These are phyloP conservation scores for Leccinum obscurum DNA, from an alignment of 768 basidiomycete species.

Conservation along the genomic window DNA sequence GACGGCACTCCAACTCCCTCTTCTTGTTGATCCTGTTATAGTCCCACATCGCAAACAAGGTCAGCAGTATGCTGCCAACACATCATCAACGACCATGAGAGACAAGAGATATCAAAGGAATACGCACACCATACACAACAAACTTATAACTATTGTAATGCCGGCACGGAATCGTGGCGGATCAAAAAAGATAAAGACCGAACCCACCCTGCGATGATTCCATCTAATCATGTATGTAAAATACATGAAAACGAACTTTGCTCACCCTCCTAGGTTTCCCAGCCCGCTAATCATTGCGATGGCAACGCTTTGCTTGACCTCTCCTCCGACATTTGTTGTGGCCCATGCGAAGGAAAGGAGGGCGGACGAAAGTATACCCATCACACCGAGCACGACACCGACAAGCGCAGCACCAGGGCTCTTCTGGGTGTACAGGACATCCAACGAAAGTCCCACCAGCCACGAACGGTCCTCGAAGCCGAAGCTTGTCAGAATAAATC, in stretches of 20 bases:
- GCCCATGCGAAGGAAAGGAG: background rate
- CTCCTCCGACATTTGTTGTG: background rate
- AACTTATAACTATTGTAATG: background rate
- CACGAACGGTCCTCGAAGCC: slow-evolving; percentile 48
- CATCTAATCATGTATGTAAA: background rate
- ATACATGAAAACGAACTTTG: background rate
- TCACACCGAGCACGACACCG: background rate
- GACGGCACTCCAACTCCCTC: background rate
- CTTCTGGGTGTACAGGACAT: slow-evolving; percentile 38
- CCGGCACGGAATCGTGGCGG: background rate
- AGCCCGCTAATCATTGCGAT: background rate
- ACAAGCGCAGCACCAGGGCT: background rate
- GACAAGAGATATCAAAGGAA: background rate
- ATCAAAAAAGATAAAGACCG: background rate
- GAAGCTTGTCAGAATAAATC: slow-evolving; percentile 41
- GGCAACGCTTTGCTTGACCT: background rate
- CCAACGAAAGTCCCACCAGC: slow-evolving; percentile 38
- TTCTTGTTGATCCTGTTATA: background rate
- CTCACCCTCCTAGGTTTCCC: background rate
- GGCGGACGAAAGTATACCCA: background rate
- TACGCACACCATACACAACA: background rate
- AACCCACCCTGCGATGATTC: background rate
- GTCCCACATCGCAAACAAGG: background rate
- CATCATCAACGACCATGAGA: background rate
- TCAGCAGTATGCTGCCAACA: background rate